Evolutionary conservation across 352 stramenopile species (phyloP), one percentile per base, ranked within the genome.

Genomic region (Phytophthora sp.): DNA sequence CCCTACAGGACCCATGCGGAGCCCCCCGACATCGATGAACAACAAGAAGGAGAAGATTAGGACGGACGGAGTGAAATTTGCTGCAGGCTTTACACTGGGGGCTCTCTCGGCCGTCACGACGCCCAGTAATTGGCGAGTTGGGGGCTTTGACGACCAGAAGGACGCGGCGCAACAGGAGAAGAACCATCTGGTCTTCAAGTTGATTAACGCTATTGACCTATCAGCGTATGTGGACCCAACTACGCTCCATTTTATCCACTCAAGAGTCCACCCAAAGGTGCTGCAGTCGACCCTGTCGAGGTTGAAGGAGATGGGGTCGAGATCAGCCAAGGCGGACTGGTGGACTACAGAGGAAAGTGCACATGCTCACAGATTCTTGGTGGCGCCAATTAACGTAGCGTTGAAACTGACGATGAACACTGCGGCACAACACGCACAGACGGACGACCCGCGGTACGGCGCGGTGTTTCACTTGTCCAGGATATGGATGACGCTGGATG

Each of bases 401-500:
- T 72, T 96, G 27, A 96, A 96, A 69, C 65, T 96, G 39, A 95
- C 86, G 12, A 94, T 96, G 86, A 96, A 96, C 60, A 94, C 87
- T 24, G 86, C 86, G 12, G 57, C 82, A 2, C 76, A 92, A 39
- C 79, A 91, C 41, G 66, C 80, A 3, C 73, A 93, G 57, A 95
- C 84, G 9, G 65, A 88, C 11, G 86, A 94, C 15, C 85, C 88
- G 29, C 77, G 88, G 6, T 96, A 96, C 50, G 66, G 86, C 20
- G 89, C 89, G 0, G 66, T 67, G 18, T 94, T 96, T 56, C 82
- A 96, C 39, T 66, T 95, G 33, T 95, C 89, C 1, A 87, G 87
- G 57, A 69, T 96, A 51, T 80, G 79, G 30, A 76, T 86, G 55
- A 76, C 81, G 26, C 46, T 96, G 12, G 89, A 96, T 52, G 88